Conservation (phyloP, 805 yeast species). For the Yarrowia divulgata region DNA sequence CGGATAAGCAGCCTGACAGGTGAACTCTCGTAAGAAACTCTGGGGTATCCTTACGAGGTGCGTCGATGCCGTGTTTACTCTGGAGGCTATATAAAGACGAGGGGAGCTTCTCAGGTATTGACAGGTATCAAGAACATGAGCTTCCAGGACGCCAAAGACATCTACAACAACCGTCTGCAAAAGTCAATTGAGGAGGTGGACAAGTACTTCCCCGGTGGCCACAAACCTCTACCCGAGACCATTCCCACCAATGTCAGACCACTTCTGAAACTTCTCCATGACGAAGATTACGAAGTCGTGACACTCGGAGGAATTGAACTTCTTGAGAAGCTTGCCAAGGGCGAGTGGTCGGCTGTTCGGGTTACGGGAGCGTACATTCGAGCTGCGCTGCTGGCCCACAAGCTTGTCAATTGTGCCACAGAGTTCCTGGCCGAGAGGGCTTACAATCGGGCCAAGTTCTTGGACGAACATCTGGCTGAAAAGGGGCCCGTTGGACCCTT, state of each 20-base stretch:
- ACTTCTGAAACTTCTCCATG: conserved; percentile 15
- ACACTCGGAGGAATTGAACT: conserved; percentile 21
- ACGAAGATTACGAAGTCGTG: conserved; percentile 13
- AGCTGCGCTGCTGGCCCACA: conserved; percentile 66
- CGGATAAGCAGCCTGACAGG: not conserved
- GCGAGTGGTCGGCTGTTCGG: conserved; percentile 51
- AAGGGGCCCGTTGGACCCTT: conserved; percentile 65
- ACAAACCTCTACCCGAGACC: conserved; percentile 13
- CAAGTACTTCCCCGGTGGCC: conserved; percentile 19
- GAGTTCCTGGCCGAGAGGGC: conserved; percentile 64
- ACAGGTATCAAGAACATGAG: not conserved
- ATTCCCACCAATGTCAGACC: conserved; percentile 22
- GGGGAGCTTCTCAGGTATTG: too few relatives aligned
- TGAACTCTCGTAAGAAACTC: not conserved
- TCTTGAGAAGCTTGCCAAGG: conserved; percentile 8
- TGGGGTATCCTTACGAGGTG: not conserved
- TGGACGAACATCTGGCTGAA: conserved; percentile 59
- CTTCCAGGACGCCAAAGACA: conserved; percentile 12
- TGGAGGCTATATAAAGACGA: not conserved
- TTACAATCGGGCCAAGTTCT: conserved; percentile 59
- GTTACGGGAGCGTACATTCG: conserved; percentile 65
- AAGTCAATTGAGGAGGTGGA: conserved; percentile 19
- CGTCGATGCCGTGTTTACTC: not conserved
- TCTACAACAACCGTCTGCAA: conserved; percentile 27
- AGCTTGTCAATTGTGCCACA: conserved; percentile 54